These are phyloP conservation scores for Cicer arietinum DNA, from an alignment of 306 rosid genomes.

Conservation along the genomic window DNA sequence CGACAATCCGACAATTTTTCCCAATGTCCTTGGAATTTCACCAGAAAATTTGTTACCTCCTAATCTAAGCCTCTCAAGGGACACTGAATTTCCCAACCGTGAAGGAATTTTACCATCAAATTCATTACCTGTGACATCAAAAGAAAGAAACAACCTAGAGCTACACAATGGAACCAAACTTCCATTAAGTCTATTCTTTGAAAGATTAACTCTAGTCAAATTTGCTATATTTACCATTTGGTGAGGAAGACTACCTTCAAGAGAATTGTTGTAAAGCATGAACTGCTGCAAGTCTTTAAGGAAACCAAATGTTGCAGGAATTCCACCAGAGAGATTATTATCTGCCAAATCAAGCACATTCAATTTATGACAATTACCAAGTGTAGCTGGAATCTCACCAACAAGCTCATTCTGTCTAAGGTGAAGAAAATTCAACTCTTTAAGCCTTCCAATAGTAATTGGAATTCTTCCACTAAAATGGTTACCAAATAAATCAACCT, in stretches of 20 bases:
- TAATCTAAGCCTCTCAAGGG: constrained; percentile 74
- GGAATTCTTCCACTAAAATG: constrained; percentile 72
- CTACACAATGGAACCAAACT: constrained; percentile 70
- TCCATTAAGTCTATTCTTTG: constrained; percentile 72
- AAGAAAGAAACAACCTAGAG: constrained; percentile 69
- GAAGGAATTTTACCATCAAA: constrained; percentile 73
- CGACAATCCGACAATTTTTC: constrained; percentile 58
- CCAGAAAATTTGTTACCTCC: constrained; percentile 76
- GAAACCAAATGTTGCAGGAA: constrained; percentile 73
- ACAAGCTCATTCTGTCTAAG: constrained; percentile 76
- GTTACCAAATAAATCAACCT: constrained; percentile 80
- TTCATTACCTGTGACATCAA: constrained; percentile 77
- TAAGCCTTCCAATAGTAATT: constrained; percentile 74
- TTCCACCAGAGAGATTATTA: constrained; percentile 70
- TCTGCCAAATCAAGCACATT: constrained; percentile 74
- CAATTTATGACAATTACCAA: constrained; percentile 77
- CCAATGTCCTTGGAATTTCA: constrained; percentile 70
- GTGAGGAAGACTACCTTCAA: constrained; percentile 83
- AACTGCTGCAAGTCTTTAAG: constrained; percentile 59
- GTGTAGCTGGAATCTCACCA: constrained; percentile 74
- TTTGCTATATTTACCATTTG: constrained; percentile 59
- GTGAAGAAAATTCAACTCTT: constrained; percentile 73
- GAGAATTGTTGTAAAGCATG: constrained; percentile 83
- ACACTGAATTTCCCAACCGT: constrained; percentile 66
- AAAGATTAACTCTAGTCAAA: constrained; percentile 73